Percentiles rank a stretch among this genome's conserved stretches.
Evolutionary conservation across 176 grass and related monocot genomes (phyloP).

Genomic region (Pontederia crassipes): DNA sequence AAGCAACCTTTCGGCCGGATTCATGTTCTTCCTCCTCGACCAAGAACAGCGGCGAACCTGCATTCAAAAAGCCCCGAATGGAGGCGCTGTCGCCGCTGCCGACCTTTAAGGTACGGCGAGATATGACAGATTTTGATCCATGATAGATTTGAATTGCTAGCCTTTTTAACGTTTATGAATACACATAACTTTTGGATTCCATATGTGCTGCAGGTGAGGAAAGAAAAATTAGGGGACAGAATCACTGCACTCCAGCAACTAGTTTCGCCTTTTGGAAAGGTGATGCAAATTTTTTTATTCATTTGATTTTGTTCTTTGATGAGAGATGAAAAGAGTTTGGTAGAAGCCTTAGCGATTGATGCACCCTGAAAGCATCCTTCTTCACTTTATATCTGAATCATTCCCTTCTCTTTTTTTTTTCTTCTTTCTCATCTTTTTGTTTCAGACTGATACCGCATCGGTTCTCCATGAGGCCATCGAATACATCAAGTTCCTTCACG

Average conservation of each 20-base stretch:
- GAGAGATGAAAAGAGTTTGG: no score
- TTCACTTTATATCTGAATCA: conserved; percentile 11
- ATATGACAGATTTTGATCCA: conserved; percentile 13
- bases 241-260: conserved; percentile 97
- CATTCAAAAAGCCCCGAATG: conserved; percentile 46
- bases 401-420: not conserved
- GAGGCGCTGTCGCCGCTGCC: conserved; percentile 51
- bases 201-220: conserved; percentile 54
- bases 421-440: not conserved
- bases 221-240: conserved; percentile 98
- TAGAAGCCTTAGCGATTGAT: no score
- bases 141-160: not conserved
- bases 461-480: conserved; percentile 96
- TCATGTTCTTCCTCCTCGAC: conserved; percentile 30
- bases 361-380: not conserved
- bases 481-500: conserved; percentile 85
- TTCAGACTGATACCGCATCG: conserved; percentile 86
- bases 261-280: conserved; percentile 99
- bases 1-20: conserved; percentile 16
- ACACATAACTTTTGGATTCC: not conserved
- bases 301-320: not conserved
- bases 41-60: conserved; percentile 26
- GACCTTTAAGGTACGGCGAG: conserved; percentile 57
- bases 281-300: conserved; percentile 18
- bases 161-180: not conserved